phyloP scores from a whole-genome alignment of 371 early-diverging fungal genomes.

The Spraguea lophii region DNA sequence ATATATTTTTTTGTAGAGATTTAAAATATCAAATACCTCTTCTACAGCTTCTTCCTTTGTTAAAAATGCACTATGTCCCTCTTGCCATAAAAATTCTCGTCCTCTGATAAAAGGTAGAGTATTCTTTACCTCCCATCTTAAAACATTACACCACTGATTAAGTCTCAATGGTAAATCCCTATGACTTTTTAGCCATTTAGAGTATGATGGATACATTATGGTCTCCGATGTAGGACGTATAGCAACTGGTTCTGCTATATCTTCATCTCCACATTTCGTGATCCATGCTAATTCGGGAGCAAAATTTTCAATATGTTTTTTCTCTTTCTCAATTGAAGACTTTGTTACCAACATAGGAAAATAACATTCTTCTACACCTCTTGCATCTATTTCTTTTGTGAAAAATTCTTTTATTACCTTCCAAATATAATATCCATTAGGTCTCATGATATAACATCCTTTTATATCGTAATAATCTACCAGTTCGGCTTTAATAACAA shows the following conservation, averaged over 20 bases:
- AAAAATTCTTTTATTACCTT: conserved; percentile 64
- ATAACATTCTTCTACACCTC: conserved; percentile 87
- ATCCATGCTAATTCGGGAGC: conserved; percentile 99
- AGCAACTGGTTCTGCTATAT: conserved; percentile 84
- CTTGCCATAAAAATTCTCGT: conserved; percentile 99
- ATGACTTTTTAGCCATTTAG: conserved; percentile 91
- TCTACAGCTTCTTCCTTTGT: conserved; percentile 66
- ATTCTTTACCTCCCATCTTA: conserved; percentile 99
- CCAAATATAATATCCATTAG: conserved; percentile 89
- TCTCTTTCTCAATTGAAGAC: conserved; percentile 71
- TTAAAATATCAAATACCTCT: conserved; percentile 74
- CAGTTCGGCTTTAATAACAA: conserved; percentile 68
- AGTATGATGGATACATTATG: conserved; percentile 95
- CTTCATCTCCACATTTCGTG: conserved; percentile 68
- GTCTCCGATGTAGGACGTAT: conserved; percentile 98
- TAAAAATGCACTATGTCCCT: conserved; percentile 92
- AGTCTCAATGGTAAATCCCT: conserved; percentile 89
- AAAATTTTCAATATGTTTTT: conserved; percentile 96
- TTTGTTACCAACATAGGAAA: conserved; percentile 98
- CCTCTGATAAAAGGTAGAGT: conserved; percentile 96
- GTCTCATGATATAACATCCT: conserved; percentile 96
- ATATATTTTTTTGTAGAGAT: conserved; percentile 80
- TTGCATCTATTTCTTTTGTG: conserved; percentile 61
- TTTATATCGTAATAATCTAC: conserved; percentile 91
- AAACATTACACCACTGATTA: conserved; percentile 99